Conservation (phyloP, 2,329 filamentous ascomycete species). For the Xylaria sp. region DNA sequence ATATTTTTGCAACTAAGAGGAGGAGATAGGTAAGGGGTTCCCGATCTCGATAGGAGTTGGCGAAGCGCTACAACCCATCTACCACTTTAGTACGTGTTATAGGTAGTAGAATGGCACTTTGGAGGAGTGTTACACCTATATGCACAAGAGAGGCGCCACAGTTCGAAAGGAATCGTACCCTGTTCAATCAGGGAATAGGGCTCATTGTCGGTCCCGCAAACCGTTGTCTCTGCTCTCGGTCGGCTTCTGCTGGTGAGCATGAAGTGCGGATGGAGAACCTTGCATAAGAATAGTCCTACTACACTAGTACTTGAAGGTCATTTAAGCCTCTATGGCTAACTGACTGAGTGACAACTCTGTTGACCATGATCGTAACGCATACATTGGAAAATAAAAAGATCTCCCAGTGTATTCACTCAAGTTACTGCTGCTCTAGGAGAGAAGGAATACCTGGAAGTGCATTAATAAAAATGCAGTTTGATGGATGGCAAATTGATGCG, state of each 20-base stretch:
- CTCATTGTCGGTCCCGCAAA: conserved; percentile 24
- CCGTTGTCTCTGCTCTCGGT: conserved; percentile 10
- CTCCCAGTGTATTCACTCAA: not conserved
- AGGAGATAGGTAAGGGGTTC: not conserved
- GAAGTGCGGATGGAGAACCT: not conserved
- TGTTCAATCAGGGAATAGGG: conserved; percentile 22
- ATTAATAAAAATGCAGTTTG: conserved; percentile 4
- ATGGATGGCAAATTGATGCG: conserved; percentile 14
- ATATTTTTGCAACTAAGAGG: not conserved
- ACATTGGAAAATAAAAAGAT: not conserved
- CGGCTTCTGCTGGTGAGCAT: not conserved
- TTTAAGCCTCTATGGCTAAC: not conserved
- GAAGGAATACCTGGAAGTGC: conserved; percentile 1
- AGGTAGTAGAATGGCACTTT: conserved; percentile 10
- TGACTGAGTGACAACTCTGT: not conserved
- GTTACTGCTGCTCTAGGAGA: not conserved
- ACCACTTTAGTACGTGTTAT: not conserved
- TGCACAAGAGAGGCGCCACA: conserved; percentile 24
- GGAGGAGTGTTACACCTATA: conserved; percentile 22
- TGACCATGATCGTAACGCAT: not conserved
- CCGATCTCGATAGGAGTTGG: conserved; percentile 3
- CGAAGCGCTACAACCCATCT: conserved; percentile 1
- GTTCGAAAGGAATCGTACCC: conserved; percentile 15
- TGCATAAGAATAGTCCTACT: not conserved
- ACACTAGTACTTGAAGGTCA: not conserved